These are phyloP conservation scores for Terfezia boudieri DNA, from an alignment of 495 filamentous ascomycete genomes.

Conservation along the genomic window DNA sequence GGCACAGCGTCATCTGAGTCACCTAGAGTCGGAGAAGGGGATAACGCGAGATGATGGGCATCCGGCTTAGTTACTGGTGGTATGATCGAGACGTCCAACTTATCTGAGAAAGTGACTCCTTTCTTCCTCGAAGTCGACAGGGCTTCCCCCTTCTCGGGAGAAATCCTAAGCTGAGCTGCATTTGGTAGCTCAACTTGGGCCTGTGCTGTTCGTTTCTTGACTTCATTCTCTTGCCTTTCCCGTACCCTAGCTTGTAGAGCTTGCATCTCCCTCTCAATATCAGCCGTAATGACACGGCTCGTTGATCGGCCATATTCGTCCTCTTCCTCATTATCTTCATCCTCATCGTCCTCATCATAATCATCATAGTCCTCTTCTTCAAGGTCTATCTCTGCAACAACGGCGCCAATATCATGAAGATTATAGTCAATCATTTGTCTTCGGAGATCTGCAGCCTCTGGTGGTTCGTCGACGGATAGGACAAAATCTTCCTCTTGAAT, in stretches of 20 bases:
- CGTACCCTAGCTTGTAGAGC: constrained; percentile 45
- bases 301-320: constrained; percentile 45
- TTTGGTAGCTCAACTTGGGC: constrained; percentile 7
- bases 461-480: constrained; percentile 34
- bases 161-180: background rate
- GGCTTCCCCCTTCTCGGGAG: background rate
- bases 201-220: background rate
- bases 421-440: constrained; percentile 84
- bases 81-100: background rate
- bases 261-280: constrained; percentile 58
- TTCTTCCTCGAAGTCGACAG: background rate
- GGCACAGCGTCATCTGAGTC: constrained; percentile 12
- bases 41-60: background rate
- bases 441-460: constrained; percentile 56
- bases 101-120: background rate
- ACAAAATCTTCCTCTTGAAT: constrained; percentile 5
- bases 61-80: background rate
- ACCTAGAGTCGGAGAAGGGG: background rate
- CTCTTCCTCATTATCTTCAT: constrained; percentile 30
- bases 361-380: constrained; percentile 9
- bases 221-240: constrained; percentile 9
- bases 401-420: constrained; percentile 58
- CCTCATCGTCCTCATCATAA: no score
- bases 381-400: constrained; percentile 81
- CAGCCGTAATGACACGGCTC: constrained; percentile 36